Conservation (phyloP, 371 early-diverging fungal genomes). For the Mucor indicus region DNA sequence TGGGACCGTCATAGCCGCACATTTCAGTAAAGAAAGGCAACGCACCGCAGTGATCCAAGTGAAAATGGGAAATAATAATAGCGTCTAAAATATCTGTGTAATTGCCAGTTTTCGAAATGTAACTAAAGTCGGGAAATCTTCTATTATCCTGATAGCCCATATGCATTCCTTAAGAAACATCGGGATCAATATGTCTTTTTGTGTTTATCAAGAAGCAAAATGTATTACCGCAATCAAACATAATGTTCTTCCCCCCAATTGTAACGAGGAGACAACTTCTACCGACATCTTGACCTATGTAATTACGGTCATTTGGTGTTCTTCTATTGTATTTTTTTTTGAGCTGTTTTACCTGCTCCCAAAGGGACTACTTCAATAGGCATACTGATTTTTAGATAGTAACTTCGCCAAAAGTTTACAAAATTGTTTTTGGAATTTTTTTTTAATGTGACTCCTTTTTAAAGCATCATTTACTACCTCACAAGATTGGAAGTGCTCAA, state of each 20-base stretch:
- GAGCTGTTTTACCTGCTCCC: constrained; percentile 19
- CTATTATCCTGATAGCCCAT: constrained; percentile 97
- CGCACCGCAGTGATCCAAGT: constrained; percentile 97
- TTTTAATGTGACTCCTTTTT: no score
- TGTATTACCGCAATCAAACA: constrained; percentile 90
- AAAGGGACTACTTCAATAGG: constrained; percentile 27
- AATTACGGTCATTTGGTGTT: background rate
- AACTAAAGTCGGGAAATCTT: constrained; percentile 97
- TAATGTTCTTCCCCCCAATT: constrained; percentile 86
- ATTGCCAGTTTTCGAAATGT: constrained; percentile 81
- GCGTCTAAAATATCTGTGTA: constrained; percentile 88
- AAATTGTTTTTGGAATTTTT: no score
- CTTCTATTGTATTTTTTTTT: background rate
- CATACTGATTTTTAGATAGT: no score
- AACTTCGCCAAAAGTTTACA: no score
- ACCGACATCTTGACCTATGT: constrained; percentile 88
- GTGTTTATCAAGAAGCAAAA: background rate
- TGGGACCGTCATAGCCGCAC: constrained; percentile 92
- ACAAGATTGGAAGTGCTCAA: no score
- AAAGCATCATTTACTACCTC: no score
- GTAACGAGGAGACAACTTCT: constrained; percentile 90
- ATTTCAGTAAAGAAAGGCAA: constrained; percentile 95
- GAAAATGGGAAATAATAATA: constrained; percentile 94
- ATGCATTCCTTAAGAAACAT: constrained; percentile 75
- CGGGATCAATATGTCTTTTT: background rate